Percentiles rank a stretch among this genome's conserved stretches.
Evolutionary conservation across 2,329 filamentous ascomycete species (phyloP).

Genomic region (Botryotinia convoluta): DNA sequence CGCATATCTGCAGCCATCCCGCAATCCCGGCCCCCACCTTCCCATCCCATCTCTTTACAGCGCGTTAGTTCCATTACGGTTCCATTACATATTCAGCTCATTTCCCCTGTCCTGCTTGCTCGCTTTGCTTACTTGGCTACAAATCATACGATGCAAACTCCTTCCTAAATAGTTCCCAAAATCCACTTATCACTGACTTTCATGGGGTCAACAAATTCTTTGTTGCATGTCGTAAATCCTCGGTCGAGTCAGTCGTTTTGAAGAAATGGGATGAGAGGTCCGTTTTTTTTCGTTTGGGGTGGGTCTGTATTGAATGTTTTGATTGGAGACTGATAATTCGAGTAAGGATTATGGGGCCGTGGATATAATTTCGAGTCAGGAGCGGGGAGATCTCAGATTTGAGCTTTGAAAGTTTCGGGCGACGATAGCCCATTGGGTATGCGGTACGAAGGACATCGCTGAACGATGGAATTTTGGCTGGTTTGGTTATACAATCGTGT

Average conservation of each 20-base stretch:
- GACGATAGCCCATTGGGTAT: not conserved
- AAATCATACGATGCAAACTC: not conserved
- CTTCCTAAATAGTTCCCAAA: not conserved
- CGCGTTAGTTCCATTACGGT: not conserved
- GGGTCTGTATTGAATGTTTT: not conserved
- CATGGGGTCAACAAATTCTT: not conserved
- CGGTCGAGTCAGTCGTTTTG: constrained; percentile 20
- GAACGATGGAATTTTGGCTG: not conserved
- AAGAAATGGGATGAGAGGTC: not conserved
- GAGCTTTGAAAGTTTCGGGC: not conserved
- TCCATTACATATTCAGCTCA: constrained; percentile 5
- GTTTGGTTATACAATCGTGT: not conserved
- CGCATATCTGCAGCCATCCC: not conserved
- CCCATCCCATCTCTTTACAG: not conserved
- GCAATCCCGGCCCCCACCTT: not conserved
- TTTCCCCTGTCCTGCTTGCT: not conserved
- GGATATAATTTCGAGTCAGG: not conserved
- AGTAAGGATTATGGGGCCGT: not conserved
- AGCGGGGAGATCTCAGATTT: not conserved
- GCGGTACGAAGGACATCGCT: not conserved
- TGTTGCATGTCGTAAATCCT: constrained; percentile 18
- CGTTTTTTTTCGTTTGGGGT: not conserved
- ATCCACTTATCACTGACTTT: constrained; percentile 13
- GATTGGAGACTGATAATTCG: not conserved
- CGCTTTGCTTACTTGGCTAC: too few species aligned